Base-by-base conservation (phyloP, 331 rosid species). In the Acacia concinna region DNA sequence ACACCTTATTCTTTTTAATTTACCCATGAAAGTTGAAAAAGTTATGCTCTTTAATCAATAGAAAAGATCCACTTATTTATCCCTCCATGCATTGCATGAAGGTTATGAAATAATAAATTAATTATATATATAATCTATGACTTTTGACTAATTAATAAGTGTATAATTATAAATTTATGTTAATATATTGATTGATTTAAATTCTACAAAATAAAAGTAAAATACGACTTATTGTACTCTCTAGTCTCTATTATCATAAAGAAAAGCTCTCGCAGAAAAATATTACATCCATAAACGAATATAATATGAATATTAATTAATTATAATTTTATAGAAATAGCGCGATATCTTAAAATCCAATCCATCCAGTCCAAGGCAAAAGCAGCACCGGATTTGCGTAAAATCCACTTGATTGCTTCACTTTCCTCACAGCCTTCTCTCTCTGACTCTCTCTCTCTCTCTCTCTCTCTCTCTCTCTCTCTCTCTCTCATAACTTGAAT, bases 361-460 rank as follows among this genome's bases (percentile, higher is more conserved):
- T 92, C 90, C 86, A 92, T 92, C 90, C 86, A 86, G 77, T 86
- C 82, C 68, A 82, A 76, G 85, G 84, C 84, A 87, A 89, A 90
- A 90, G 90, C 87, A 76, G 89, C 82, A 83, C 81, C 85, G 78
- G 88, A 87, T 91, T 94, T 87, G 98, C 97, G 92, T 92, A 94
- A 92, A 92, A 82, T 82, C 97, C 90, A 94, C 98, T 94, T 88
- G 90, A 92, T 91, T 89, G 89, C 92, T 90, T 90, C 92, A 87
- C 84, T 88, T 85, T 83, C 83, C 85, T 78, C 85, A 6, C 35
- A 41, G 28, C 8, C 56, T 40, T 23, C 44, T 35, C 71, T 35
- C 71, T 35, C 49, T 18, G n/a, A n/a, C n/a, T 6, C 0, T 8
- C 17, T 60, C 79, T 54, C 46, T 35, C 80, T 65, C 84, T 54